Evolutionary conservation across 176 grass and related monocot species (phyloP).

Genomic region (Aegilops tauschii): DNA sequence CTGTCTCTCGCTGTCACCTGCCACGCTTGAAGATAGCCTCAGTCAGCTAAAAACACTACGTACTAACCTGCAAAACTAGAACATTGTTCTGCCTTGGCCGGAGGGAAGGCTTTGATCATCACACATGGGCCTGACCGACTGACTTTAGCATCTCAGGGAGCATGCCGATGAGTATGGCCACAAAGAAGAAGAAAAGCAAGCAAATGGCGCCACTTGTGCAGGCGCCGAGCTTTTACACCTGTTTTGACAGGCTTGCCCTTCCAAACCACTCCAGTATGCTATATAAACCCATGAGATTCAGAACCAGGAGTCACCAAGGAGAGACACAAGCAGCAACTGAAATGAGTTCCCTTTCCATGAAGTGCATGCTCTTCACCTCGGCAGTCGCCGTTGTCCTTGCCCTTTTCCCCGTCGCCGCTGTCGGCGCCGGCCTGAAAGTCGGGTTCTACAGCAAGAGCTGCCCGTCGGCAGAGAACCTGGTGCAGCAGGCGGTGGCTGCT

Average conservation of each 20-base stretch:
- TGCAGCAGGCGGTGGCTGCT: conserved; percentile 52
- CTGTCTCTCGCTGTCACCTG: not conserved
- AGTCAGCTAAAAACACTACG: not conserved
- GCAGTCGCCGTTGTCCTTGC: not conserved
- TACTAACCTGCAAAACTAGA: not conserved
- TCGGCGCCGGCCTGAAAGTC: conserved; percentile 39
- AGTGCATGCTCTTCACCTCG: not conserved
- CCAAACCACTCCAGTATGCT: not conserved
- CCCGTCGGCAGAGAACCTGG: conserved; percentile 41
- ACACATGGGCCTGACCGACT: not conserved
- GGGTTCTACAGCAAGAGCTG: conserved; percentile 59
- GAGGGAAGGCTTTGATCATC: not conserved
- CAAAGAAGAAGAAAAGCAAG: conserved; percentile 1
- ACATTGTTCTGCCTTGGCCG: not conserved
- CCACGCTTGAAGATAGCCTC: not conserved
- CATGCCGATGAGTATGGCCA: not conserved
- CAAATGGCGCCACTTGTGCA: not conserved
- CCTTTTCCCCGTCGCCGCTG: not conserved
- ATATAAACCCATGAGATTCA: not conserved
- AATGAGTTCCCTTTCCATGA: not conserved
- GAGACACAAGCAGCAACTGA: not conserved
- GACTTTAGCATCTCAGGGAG: not conserved
- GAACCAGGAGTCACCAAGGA: not conserved
- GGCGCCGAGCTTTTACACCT: not conserved
- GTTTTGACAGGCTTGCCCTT: not conserved